Percentiles rank a stretch among this genome's conserved stretches.
phyloP scores from a whole-genome alignment of 1,284 basidiomycete species.

The Gomphus sp. region DNA sequence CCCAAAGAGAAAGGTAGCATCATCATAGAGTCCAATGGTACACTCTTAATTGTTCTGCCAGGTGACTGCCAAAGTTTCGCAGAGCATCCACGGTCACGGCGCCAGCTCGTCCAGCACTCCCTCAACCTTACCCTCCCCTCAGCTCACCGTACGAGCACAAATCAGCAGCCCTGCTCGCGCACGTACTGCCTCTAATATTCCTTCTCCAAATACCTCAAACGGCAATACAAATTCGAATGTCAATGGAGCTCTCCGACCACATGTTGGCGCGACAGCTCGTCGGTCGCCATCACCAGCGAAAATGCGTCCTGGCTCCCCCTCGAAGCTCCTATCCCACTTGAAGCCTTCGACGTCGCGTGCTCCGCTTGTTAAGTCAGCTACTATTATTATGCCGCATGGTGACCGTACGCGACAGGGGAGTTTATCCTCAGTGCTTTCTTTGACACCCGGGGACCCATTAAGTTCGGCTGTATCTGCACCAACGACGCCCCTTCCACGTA shows the following conservation, averaged over 20 bases:
- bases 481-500: not conserved
- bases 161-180: slow-evolving; percentile 5
- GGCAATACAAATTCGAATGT: not conserved
- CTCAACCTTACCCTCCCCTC: not conserved
- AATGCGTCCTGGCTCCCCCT: not conserved
- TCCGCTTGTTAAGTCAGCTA: not conserved
- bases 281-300: slow-evolving; percentile 9
- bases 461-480: not conserved
- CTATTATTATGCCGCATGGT: not conserved
- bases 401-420: not conserved
- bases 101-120: not conserved
- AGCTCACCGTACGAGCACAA: slow-evolving; percentile 6
- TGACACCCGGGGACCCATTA: not conserved
- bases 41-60: not conserved
- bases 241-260: not conserved
- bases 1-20: slow-evolving; percentile 1
- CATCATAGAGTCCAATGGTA: not conserved
- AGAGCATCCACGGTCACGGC: not conserved
- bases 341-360: not conserved
- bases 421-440: not conserved
- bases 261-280: not conserved
- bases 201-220: not conserved
- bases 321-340: not conserved
- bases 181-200: not conserved
- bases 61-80: slow-evolving; percentile 1